A percentile compares a stretch with the other conserved stretches of the same genome.
Conservation (phyloP, 2,329 filamentous ascomycete species). For the Aspergillus uvarum region DNA sequence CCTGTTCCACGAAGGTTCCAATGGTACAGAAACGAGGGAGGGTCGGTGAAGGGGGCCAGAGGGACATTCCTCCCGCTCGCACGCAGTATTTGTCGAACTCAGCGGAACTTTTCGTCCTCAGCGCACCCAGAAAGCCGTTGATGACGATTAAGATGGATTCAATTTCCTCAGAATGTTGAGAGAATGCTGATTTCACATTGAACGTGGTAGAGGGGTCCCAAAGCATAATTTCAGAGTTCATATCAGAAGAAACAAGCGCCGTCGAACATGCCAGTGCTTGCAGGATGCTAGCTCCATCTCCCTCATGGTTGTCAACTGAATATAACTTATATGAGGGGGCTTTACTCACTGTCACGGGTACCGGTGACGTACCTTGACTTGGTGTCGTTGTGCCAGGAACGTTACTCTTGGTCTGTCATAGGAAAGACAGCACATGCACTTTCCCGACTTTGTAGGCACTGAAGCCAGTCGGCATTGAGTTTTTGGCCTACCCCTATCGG, state of each 20-base stretch:
- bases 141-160: constrained; percentile 28
- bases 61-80: constrained; percentile 35
- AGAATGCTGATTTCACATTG: neutral
- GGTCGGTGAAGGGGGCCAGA: constrained; percentile 32
- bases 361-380: neutral
- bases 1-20: constrained; percentile 35
- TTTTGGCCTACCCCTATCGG: neutral
- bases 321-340: neutral
- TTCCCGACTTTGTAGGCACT: neutral
- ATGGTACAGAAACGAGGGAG: constrained; percentile 38
- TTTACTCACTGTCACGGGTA: neutral
- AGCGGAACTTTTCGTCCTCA: constrained; percentile 30
- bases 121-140: constrained; percentile 32
- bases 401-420: neutral
- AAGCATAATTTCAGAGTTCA: neutral
- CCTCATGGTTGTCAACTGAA: neutral
- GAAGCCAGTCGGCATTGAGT: neutral
- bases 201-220: neutral
- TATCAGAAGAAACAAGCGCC: neutral
- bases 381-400: neutral
- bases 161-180: neutral
- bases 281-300: neutral
- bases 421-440: neutral
- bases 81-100: constrained; percentile 38
- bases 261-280: neutral